A percentile compares a stretch with the other conserved stretches of the same genome.
phyloP scores from a whole-genome alignment of 1,284 basidiomycete species.

The Somion occarium region DNA sequence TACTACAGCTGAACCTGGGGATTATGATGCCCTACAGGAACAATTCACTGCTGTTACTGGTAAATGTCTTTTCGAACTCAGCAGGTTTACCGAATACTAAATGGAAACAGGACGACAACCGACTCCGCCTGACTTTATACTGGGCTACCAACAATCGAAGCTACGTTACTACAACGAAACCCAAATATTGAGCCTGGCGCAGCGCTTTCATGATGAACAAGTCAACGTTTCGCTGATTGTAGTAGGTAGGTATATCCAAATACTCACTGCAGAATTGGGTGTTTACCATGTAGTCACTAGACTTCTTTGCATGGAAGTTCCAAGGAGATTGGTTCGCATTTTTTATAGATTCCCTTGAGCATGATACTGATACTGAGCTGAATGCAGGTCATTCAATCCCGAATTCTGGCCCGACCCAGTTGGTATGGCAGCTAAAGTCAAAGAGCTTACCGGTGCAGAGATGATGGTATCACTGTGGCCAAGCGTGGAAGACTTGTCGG shows the following conservation, averaged over 20 bases:
- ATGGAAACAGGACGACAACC: conserved; percentile 31
- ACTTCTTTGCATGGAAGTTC: conserved; percentile 39
- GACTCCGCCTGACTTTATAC: conserved; percentile 33
- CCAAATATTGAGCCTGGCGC: conserved; percentile 34
- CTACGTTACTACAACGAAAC: conserved; percentile 38
- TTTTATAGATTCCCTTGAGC: too few species aligned
- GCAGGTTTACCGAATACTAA: not conserved
- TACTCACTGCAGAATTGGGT: not conserved
- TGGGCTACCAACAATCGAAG: conserved; percentile 39
- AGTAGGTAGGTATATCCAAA: conserved; percentile 23
- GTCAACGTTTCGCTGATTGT: conserved; percentile 37
- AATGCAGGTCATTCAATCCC: conserved; percentile 28
- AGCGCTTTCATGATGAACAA: conserved; percentile 35
- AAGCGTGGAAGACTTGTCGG: conserved; percentile 36
- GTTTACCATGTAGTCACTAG: conserved; percentile 15
- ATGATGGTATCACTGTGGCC: conserved; percentile 42
- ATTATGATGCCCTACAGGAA: conserved; percentile 35
- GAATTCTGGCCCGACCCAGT: conserved; percentile 35
- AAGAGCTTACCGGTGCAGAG: conserved; percentile 37
- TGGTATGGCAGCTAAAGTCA: conserved; percentile 33
- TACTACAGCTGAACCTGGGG: conserved; percentile 33
- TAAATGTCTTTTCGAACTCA: too few species aligned
- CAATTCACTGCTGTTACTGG: conserved; percentile 38
- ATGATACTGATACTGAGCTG: too few species aligned
- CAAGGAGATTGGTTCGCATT: conserved; percentile 35